phyloP scores from a whole-genome alignment of 164 flowering plant species.

The Nymphaea thermarum region DNA sequence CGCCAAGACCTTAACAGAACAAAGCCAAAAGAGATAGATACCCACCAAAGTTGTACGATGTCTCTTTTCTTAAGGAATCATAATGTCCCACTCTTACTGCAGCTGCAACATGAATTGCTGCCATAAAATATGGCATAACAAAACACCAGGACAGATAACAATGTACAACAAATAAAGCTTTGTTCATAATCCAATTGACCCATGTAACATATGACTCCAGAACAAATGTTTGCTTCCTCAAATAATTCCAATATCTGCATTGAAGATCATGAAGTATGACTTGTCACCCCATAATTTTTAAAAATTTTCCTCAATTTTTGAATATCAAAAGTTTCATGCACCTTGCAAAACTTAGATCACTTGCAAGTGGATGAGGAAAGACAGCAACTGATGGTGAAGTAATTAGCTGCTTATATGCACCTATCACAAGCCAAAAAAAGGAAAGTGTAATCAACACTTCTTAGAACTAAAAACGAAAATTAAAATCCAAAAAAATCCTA shows the following conservation, averaged over 20 bases:
- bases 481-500: not conserved
- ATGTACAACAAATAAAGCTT: conserved; percentile 73
- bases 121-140: conserved; percentile 76
- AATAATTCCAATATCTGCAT: conserved; percentile 91
- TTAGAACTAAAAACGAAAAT: no score
- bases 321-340: conserved; percentile 6
- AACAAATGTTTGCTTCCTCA: conserved; percentile 98
- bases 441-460: no score
- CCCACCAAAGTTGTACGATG: conserved; percentile 1
- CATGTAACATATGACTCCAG: conserved; percentile 67
- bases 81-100: conserved; percentile 32
- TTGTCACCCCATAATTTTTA: not conserved
- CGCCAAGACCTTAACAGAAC: no score
- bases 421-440: conserved; percentile 11
- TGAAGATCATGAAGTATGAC: not conserved
- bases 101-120: conserved; percentile 56
- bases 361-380: conserved; percentile 93
- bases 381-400: conserved; percentile 96
- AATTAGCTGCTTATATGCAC: conserved; percentile 80
- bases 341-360: conserved; percentile 86
- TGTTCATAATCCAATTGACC: conserved; percentile 85
- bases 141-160: conserved; percentile 97
- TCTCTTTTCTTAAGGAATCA: conserved; percentile 30
- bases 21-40: no score
- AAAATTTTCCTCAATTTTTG: no score